Percentiles rank a stretch among this genome's conserved stretches.
These are phyloP conservation scores for Hypericum perforatum DNA, from an alignment of 345 rosid genomes.

Conservation along the genomic window DNA sequence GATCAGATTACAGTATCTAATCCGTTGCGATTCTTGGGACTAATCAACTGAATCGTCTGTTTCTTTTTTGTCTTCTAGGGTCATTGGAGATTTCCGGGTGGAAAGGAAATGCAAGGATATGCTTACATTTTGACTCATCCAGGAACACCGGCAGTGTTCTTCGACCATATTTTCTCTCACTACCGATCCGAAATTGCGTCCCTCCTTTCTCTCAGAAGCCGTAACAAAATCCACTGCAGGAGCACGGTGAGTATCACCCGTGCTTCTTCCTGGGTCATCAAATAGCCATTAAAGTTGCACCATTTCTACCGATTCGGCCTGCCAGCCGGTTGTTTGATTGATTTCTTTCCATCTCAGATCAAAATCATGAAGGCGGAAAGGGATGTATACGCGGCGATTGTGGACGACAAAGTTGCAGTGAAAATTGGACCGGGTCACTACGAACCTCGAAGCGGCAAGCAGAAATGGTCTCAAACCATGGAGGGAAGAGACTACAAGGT, in stretches of 20 bases:
- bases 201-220: constrained; percentile 63
- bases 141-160: constrained; percentile 91
- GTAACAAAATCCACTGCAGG: constrained; percentile 70
- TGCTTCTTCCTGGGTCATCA: too few relatives aligned
- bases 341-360: constrained; percentile 29
- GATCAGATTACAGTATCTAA: neutral
- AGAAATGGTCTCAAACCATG: constrained; percentile 47
- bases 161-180: constrained; percentile 69
- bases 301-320: too few relatives aligned
- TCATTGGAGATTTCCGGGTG: constrained; percentile 96
- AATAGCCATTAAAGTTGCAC: too few relatives aligned
- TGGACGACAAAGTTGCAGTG: constrained; percentile 71
- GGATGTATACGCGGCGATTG: constrained; percentile 77
- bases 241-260: constrained; percentile 45
- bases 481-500: constrained; percentile 85
- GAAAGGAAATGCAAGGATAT: constrained; percentile 96
- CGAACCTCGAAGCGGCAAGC: constrained; percentile 51
- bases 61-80: constrained; percentile 33
- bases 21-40: too few relatives aligned
- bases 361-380: constrained; percentile 61
- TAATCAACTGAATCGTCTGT: neutral
- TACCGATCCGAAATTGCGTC: constrained; percentile 56
- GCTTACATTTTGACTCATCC: constrained; percentile 95
- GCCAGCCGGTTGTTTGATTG: too few relatives aligned
- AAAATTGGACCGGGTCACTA: constrained; percentile 89